Evolutionary conservation across 1,284 basidiomycete species (phyloP), one percentile per base, ranked within the genome.

Genomic region (Calocybe gambosa): DNA sequence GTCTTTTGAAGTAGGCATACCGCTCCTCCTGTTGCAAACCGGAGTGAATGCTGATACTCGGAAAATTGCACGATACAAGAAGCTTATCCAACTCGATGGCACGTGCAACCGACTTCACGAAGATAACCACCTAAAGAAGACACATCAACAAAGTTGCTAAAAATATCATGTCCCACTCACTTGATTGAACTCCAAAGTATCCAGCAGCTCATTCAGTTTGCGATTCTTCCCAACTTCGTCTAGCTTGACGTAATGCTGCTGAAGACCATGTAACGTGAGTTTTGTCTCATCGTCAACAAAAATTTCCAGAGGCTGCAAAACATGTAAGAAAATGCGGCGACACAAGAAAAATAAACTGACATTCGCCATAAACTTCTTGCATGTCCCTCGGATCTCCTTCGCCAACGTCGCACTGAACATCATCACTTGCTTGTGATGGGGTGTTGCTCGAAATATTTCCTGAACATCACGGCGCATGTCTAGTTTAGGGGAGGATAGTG

Each of bases 381-480:
- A 99, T 0, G 94, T 98, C 5, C 86, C 80, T 48, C 96, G 82
- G 51, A 99, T 95, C 55, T 99, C 96, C 77, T 99, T 99, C 48
- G 93, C 84, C 51, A 99, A 74, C 0, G 96, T 99, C 39, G 96
- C 96, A 59, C 92, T 95, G 78, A 99, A 99, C 96, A 99, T 99
- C 96, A 99, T 99, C 55, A 99, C 96, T 78, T 99, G 96, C 77
- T 99, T 99, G 81, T 97, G 93, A 70, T 97, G 95, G 48, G 96
- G 96, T n/a, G 96, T 99, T 13, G 93, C 82, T 59, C 94, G 88
- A 84, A 99, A 99, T 62, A 99, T 98, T 74, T 99, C 96, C 81
- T 99, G 96, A 52, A 99, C 95, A 67, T 99, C 96, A 60, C 96
- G 91, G 69, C 96, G 95, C 96, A 99, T 99, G 85, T 99, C 95